These are phyloP conservation scores for Cytospora paraplurivora DNA, from an alignment of 2,329 filamentous ascomycete genomes.

Conservation along the genomic window DNA sequence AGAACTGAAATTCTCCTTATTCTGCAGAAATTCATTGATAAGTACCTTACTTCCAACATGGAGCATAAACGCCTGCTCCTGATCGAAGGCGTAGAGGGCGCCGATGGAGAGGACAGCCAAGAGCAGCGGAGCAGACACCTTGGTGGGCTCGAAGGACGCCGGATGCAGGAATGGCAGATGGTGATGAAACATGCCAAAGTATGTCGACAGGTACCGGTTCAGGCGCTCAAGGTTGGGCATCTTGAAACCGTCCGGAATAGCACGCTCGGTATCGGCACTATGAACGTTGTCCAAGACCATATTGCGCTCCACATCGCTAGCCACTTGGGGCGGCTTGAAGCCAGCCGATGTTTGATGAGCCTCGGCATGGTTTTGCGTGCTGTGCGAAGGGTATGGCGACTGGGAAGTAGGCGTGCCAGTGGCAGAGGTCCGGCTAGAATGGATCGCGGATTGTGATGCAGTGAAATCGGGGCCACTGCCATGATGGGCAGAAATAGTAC, in stretches of 20 bases:
- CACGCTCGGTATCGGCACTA: conserved; percentile 75
- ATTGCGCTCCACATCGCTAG: conserved; percentile 81
- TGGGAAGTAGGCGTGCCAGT: conserved; percentile 72
- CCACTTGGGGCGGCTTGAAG: conserved; percentile 76
- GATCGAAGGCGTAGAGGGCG: conserved; percentile 93
- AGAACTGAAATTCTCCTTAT: conserved; percentile 98
- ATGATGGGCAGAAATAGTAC: conserved; percentile 45
- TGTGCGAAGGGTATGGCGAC: conserved; percentile 71
- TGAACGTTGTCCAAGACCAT: conserved; percentile 85
- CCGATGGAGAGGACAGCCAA: conserved; percentile 93
- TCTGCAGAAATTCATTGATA: conserved; percentile 94
- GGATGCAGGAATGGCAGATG: conserved; percentile 95
- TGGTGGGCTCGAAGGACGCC: conserved; percentile 80
- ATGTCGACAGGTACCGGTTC: conserved; percentile 92
- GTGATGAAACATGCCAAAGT: conserved; percentile 96
- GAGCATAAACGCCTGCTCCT: conserved; percentile 94
- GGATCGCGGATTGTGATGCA: conserved; percentile 64
- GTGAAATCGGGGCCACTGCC: conserved; percentile 62
- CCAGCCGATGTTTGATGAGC: conserved; percentile 68
- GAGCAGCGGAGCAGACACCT: conserved; percentile 78
- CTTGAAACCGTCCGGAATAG: conserved; percentile 85
- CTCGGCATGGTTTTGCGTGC: conserved; percentile 69
- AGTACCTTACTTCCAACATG: conserved; percentile 97
- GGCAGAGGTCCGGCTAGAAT: conserved; percentile 68
- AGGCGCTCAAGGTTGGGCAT: conserved; percentile 78